Evolutionary conservation across 352 stramenopile genomes (phyloP).

Genomic region (Blastocystis sp.): DNA sequence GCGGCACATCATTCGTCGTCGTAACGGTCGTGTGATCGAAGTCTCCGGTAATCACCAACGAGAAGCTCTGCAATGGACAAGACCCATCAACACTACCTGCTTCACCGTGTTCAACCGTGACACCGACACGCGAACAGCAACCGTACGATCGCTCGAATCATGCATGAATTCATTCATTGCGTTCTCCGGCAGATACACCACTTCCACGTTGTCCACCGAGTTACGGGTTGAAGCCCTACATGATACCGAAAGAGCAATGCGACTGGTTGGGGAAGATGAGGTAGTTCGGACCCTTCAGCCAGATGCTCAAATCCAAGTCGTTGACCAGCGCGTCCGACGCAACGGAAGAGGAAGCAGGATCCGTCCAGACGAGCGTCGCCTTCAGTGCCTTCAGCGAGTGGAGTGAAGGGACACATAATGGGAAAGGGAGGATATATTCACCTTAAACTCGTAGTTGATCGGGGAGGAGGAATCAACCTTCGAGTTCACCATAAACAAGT

Average conservation of each 20-base stretch:
- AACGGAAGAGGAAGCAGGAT: not conserved
- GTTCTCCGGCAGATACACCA: not conserved
- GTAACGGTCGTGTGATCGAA: not conserved
- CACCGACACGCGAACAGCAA: not conserved
- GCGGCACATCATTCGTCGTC: not conserved
- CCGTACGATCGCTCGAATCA: not conserved
- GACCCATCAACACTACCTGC: not conserved
- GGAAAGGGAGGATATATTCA: not conserved
- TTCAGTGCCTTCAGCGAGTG: not conserved
- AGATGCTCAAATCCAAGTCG: not conserved
- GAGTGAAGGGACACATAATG: not conserved
- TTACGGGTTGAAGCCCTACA: too few species aligned
- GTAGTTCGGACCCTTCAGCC: not conserved
- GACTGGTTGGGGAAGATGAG: too few species aligned
- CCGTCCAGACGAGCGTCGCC: not conserved
- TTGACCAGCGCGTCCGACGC: not conserved
- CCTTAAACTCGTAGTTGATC: not conserved
- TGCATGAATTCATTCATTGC: not conserved
- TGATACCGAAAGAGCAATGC: too few species aligned
- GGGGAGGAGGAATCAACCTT: not conserved
- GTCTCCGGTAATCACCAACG: constrained; percentile 11
- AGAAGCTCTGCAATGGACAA: not conserved
- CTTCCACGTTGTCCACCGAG: not conserved
- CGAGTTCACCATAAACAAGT: not conserved
- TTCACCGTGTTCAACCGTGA: not conserved